Percentiles rank a stretch among this genome's conserved stretches.
Evolutionary conservation across 768 basidiomycete genomes (phyloP).

Genomic region (Collybia nuda): DNA sequence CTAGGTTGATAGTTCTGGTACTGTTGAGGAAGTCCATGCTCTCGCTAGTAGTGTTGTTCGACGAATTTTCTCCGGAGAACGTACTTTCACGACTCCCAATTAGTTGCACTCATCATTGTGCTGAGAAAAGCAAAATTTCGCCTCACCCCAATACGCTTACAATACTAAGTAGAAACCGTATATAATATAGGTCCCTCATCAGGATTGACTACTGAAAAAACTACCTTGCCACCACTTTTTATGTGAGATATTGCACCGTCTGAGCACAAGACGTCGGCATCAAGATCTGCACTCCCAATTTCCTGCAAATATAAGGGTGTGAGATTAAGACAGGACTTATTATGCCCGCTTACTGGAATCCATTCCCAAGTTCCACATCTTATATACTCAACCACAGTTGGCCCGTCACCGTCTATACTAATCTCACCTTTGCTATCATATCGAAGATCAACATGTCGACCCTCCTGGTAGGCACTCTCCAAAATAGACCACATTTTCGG

Average conservation of each 20-base stretch:
- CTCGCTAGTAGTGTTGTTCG: constrained; percentile 50
- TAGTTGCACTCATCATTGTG: not conserved
- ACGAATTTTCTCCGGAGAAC: constrained; percentile 8
- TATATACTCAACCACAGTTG: constrained; percentile 71
- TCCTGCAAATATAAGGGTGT: constrained; percentile 46
- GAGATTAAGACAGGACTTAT: not conserved
- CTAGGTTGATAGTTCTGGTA: constrained; percentile 68
- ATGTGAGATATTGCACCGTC: constrained; percentile 77
- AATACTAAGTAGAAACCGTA: constrained; percentile 9
- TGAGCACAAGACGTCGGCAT: constrained; percentile 73
- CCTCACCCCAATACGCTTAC: constrained; percentile 1
- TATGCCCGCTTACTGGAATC: constrained; percentile 56
- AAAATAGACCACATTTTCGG: constrained; percentile 54
- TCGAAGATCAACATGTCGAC: constrained; percentile 62
- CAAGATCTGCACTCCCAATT: constrained; percentile 40
- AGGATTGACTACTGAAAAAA: constrained; percentile 41
- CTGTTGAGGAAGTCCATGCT: constrained; percentile 61
- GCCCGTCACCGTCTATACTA: constrained; percentile 42
- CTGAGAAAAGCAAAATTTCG: not conserved
- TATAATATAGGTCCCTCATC: constrained; percentile 19
- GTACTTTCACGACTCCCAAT: not conserved
- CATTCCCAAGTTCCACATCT: constrained; percentile 85
- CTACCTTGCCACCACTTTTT: constrained; percentile 55
- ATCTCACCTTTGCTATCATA: constrained; percentile 50
- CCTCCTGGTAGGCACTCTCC: constrained; percentile 73